phyloP scores from a whole-genome alignment of 495 filamentous ascomycete species.

The Lasiosphaeris hirsuta region DNA sequence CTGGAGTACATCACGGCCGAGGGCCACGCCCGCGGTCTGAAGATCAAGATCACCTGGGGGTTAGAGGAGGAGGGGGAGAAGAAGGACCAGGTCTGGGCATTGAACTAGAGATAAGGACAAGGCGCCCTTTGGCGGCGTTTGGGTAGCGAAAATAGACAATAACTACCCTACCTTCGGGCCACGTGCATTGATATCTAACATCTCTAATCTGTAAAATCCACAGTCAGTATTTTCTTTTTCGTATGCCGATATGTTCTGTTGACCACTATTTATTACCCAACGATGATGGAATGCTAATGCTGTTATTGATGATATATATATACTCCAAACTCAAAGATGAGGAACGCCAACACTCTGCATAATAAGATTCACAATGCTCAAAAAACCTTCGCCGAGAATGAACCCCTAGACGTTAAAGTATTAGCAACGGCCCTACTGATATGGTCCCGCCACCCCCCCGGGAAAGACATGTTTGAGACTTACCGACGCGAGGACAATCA shows the following conservation, averaged over 20 bases:
- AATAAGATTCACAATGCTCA: constrained; percentile 87
- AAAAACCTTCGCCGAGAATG: constrained; percentile 88
- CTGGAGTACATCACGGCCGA: constrained; percentile 47
- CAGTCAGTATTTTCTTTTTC: too few species aligned
- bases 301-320: background rate
- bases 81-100: constrained; percentile 43
- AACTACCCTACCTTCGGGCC: too few species aligned
- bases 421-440: constrained; percentile 9
- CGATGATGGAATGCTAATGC: background rate
- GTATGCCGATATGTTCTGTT: too few species aligned
- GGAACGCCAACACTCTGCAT: constrained; percentile 78
- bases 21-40: constrained; percentile 46
- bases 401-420: constrained; percentile 52
- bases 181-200: too few species aligned
- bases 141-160: too few species aligned
- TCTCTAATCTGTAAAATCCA: too few species aligned
- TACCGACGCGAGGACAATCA: constrained; percentile 57
- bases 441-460: background rate
- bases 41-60: constrained; percentile 43
- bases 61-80: constrained; percentile 29
- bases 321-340: constrained; percentile 52
- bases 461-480: constrained; percentile 17
- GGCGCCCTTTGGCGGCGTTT: background rate
- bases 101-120: constrained; percentile 23
- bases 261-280: background rate